These are phyloP conservation scores for Lablab purpureus DNA, from an alignment of 306 rosid genomes.

Conservation along the genomic window DNA sequence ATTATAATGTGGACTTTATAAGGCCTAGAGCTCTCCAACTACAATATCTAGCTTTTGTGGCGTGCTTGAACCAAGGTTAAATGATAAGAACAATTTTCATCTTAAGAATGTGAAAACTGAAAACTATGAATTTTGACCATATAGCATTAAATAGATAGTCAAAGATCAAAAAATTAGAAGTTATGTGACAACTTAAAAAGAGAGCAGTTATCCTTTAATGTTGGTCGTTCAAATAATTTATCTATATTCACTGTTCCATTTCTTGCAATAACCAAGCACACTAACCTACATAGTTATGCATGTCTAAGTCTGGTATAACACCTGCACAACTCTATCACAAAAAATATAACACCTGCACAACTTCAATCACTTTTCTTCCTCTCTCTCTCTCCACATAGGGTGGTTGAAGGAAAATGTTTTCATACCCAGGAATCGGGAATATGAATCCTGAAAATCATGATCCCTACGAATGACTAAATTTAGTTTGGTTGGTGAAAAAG, in stretches of 20 bases:
- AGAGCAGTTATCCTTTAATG: not conserved
- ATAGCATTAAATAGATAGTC: not conserved
- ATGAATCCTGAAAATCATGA: too few species aligned
- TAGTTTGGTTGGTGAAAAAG: too few species aligned
- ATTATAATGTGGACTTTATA: too few species aligned
- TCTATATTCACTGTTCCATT: not conserved
- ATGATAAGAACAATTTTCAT: too few species aligned
- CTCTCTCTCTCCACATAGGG: not conserved
- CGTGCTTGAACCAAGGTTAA: too few species aligned
- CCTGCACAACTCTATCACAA: not conserved
- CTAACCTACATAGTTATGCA: not conserved
- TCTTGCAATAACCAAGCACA: not conserved
- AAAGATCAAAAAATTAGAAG: not conserved
- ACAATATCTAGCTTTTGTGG: too few species aligned
- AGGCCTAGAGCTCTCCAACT: too few species aligned
- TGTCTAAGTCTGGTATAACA: not conserved
- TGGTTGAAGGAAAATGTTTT: too few species aligned
- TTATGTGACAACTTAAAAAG: not conserved
- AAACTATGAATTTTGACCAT: not conserved
- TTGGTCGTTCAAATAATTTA: not conserved
- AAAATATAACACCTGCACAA: not conserved
- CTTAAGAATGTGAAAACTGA: too few species aligned
- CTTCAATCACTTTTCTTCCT: not conserved
- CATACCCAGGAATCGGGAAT: too few species aligned
- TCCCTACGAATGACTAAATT: too few species aligned